Evolutionary conservation across 257 asterid species (phyloP).

Genomic region (Nicotiana paniculata): DNA sequence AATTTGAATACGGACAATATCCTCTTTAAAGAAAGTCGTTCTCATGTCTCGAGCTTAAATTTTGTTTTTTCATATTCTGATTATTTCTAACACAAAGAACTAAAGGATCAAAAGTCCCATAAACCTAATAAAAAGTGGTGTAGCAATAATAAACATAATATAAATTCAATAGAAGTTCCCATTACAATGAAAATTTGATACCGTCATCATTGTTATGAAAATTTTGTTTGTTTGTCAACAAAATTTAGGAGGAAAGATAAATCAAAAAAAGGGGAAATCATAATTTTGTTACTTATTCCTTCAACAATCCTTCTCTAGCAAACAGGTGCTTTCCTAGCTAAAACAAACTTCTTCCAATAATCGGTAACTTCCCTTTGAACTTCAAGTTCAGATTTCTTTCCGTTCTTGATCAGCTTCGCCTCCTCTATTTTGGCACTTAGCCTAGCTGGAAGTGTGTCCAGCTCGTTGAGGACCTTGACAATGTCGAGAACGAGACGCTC

Average conservation of each 20-base stretch:
- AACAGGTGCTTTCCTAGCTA: constrained; percentile 15
- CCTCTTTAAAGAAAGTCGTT: too few species aligned
- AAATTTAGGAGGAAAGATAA: neutral
- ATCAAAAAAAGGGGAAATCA: neutral
- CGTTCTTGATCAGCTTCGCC: neutral
- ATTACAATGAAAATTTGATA: neutral
- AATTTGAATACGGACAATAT: too few species aligned
- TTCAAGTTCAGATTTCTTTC: constrained; percentile 19
- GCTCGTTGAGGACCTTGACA: constrained; percentile 18
- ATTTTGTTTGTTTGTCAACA: neutral
- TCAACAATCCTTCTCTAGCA: neutral
- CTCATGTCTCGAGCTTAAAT: too few species aligned
- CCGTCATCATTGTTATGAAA: neutral
- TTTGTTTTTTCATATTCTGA: too few species aligned
- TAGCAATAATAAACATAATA: neutral
- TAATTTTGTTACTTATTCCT: neutral
- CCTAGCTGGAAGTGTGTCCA: constrained; percentile 18
- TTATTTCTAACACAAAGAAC: neutral
- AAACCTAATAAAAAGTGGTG: neutral
- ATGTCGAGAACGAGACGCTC: constrained; percentile 25
- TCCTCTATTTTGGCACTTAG: neutral
- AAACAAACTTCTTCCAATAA: constrained; percentile 27
- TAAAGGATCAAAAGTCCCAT: neutral
- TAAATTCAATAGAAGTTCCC: neutral
- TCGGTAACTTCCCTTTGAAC: constrained; percentile 20